Percentiles rank a stretch among this genome's conserved stretches.
phyloP scores from a whole-genome alignment of 2,329 filamentous ascomycete species.

The Zymoseptoria brevis region DNA sequence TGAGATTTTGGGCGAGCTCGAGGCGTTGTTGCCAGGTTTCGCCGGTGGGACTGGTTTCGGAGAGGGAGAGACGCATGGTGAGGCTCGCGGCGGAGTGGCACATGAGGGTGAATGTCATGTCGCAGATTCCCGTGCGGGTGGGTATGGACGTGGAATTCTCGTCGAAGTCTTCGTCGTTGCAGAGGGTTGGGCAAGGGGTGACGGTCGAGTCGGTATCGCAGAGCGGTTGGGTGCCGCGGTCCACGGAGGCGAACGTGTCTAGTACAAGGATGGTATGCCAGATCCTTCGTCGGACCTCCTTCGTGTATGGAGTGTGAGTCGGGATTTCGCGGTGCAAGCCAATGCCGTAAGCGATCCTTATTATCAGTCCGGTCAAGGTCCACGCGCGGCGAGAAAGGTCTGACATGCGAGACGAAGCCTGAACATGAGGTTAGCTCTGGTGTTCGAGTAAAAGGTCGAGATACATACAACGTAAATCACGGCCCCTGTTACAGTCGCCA shows the following conservation, averaged over 20 bases:
- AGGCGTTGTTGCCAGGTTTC: constrained; percentile 24
- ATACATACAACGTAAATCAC: constrained; percentile 17
- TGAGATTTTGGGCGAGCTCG: constrained; percentile 16
- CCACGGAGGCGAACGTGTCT: constrained; percentile 20
- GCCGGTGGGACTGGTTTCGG: constrained; percentile 8
- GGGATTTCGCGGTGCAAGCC: constrained; percentile 20
- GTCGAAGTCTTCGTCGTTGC: constrained; percentile 26
- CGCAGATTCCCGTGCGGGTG: constrained; percentile 15
- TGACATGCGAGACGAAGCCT: constrained; percentile 13
- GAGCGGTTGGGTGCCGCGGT: constrained; percentile 21
- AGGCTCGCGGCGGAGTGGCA: constrained; percentile 6
- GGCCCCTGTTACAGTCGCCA: constrained; percentile 22
- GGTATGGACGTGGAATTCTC: constrained; percentile 14
- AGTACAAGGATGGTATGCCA: constrained; percentile 25
- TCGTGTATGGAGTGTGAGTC: constrained; percentile 17
- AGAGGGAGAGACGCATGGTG: constrained; percentile 12
- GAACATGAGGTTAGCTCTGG: neutral
- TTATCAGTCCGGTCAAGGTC: constrained; percentile 21
- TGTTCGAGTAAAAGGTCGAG: neutral
- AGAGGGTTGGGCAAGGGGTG: constrained; percentile 20
- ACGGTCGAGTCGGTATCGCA: constrained; percentile 11
- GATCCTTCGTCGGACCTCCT: constrained; percentile 22
- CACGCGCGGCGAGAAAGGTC: constrained; percentile 21
- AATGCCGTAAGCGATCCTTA: constrained; percentile 25
- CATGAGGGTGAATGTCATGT: constrained; percentile 23